Conservation (phyloP, 2,329 filamentous ascomycete species). For the Claviceps humidiphila region DNA sequence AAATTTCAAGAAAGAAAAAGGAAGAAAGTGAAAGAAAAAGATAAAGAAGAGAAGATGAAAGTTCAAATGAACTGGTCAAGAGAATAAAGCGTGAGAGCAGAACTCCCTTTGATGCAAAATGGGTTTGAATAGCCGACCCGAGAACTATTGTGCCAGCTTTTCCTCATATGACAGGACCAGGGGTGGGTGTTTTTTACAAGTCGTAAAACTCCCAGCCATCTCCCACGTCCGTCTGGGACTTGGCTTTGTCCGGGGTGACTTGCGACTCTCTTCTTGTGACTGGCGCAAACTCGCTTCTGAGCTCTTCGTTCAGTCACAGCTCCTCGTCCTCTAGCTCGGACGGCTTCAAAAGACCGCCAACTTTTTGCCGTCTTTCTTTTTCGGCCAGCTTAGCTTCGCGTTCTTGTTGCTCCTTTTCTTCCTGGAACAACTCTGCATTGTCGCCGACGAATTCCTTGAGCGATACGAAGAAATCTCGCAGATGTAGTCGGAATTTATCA, state of each 20-base stretch:
- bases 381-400: slow-evolving; percentile 77
- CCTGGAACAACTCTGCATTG: slow-evolving; percentile 83
- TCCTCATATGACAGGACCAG: not conserved
- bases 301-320: slow-evolving; percentile 67
- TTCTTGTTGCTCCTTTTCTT: slow-evolving; percentile 88
- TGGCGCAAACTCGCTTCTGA: slow-evolving; percentile 47
- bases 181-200: slow-evolving; percentile 24
- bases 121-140: not conserved
- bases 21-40: not conserved
- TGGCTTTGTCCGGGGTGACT: slow-evolving; percentile 13
- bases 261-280: slow-evolving; percentile 13
- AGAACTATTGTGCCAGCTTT: not conserved
- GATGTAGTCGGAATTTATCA: slow-evolving; percentile 86
- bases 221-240: slow-evolving; percentile 13
- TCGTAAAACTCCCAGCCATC: slow-evolving; percentile 58
- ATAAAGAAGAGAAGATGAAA: not conserved
- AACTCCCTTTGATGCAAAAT: not conserved
- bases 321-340: slow-evolving; percentile 91
- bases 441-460: slow-evolving; percentile 94
- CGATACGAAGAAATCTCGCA: slow-evolving; percentile 94
- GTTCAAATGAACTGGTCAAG: not conserved
- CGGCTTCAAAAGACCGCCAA: slow-evolving; percentile 89
- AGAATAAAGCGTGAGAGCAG: not conserved
- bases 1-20: not conserved
- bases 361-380: slow-evolving; percentile 83